Conservation (phyloP, 225 moss, liverwort and hornwort genomes). For the Pseudoscleropodium purum region DNA sequence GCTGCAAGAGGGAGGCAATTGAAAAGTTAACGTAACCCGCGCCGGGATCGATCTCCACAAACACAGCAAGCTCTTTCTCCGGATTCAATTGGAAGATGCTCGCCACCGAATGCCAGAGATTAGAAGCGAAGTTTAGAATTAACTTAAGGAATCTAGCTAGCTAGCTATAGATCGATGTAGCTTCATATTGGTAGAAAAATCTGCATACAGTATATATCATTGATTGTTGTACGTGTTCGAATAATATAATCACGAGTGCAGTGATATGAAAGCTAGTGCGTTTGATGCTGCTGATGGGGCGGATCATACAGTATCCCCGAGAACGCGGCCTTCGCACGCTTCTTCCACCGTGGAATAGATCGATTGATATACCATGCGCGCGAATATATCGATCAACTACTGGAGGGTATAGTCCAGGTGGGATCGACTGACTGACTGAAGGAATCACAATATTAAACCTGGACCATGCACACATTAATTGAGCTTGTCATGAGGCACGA, state of each 20-base stretch:
- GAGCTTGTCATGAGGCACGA: background rate
- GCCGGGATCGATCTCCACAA: background rate
- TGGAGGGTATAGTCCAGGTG: background rate
- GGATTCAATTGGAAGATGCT: background rate
- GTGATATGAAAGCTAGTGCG: background rate
- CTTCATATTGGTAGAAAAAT: background rate
- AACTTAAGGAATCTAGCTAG: background rate
- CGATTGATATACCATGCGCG: background rate
- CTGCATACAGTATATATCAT: no score
- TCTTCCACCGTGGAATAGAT: background rate
- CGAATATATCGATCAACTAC: background rate
- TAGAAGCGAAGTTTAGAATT: background rate
- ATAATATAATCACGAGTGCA: background rate
- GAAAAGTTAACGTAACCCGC: background rate
- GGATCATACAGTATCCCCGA: background rate
- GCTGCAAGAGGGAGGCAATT: background rate
- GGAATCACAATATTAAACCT: background rate
- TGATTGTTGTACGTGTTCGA: background rate
- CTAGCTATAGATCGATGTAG: no score
- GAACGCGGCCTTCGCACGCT: background rate
- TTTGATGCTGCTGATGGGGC: background rate
- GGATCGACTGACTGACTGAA: background rate
- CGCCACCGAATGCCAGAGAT: background rate
- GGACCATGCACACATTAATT: background rate
- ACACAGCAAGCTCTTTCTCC: background rate